These are phyloP conservation scores for Nephelium lappaceum DNA, from an alignment of 345 rosid genomes.

Conservation along the genomic window DNA sequence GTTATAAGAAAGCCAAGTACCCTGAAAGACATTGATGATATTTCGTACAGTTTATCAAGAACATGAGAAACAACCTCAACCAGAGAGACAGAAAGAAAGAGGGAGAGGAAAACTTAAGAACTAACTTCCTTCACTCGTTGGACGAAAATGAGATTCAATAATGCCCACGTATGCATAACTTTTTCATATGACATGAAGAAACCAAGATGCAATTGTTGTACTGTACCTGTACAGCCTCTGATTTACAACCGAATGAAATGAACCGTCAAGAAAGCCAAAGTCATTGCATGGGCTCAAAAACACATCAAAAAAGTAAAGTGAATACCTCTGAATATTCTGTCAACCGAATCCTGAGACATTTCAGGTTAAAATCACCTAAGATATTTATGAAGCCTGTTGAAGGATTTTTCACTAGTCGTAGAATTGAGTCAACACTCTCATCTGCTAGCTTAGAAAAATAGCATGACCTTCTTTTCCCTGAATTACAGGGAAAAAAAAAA, in stretches of 20 bases:
- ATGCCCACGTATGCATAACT: background rate
- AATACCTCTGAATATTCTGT: constrained; percentile 65
- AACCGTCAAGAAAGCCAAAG: constrained; percentile 12
- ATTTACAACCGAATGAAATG: constrained; percentile 2
- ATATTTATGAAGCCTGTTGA: constrained; percentile 33
- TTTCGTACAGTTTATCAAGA: background rate
- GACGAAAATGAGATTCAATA: background rate
- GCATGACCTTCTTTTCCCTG: constrained; percentile 60
- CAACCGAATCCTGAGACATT: constrained; percentile 55
- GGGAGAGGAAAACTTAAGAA: background rate
- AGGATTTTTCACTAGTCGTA: constrained; percentile 39
- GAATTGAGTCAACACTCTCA: constrained; percentile 48
- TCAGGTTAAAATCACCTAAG: constrained; percentile 41
- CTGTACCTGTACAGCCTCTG: background rate
- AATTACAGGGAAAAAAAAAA: background rate
- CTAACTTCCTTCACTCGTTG: constrained; percentile 2
- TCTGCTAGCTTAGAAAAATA: constrained; percentile 54
- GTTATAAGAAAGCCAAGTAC: background rate
- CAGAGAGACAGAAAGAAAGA: background rate
- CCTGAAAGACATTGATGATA: background rate
- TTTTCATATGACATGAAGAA: background rate
- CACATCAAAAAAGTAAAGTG: constrained; percentile 13
- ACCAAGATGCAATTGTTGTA: background rate
- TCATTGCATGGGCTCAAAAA: constrained; percentile 24
- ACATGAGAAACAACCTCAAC: background rate